Base-by-base conservation (phyloP, 805 yeast species). In the Metschnikowia shivogae region DNA sequence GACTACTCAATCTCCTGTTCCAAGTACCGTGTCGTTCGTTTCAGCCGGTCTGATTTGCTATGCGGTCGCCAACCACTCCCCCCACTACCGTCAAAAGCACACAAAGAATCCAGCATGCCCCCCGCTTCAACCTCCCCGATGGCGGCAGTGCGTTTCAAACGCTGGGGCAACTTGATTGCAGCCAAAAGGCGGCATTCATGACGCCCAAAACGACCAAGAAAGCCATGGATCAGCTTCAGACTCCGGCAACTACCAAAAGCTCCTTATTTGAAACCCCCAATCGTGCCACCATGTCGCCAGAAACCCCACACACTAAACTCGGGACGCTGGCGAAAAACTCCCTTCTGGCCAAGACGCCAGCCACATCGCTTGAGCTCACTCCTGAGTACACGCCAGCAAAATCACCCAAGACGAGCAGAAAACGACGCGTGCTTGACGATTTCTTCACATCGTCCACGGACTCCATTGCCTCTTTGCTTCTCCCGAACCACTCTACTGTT, bases 401-500 rank as follows among this genome's bases (percentile, higher is more conserved):
- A 30, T 59, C 66, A n/a, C 66, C 66, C 6, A 42, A 50, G 5
- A 47, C 44, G 30, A 39, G 47, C 20, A 47, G 60, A 24, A 20
- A 33, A 11, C 59, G 53, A 42, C 55, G 58, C 39, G 47, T 52
- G 44, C 39, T 44, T 31, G 54, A 50, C 26, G 52, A 39, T 24
- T 30, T 52, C 10, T 42, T 50, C 13, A 36, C n/a, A 19, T 44
- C 49, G 10, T 32, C 37, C 13, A 20, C 46, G 9, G 52, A 49
- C 39, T 50, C 63, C 39, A 59, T 64, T 44, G 63, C 65, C 2
- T 42, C 49, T 1, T 46, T 60, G 31, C 51, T 69, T 13, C 52
- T 68, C 26, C 74, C 74, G 2, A 60, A 64, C 17, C 73, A 70
- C 5, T 64, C 71, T 1, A 64, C 68, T 1, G 58, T 67, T 8